Percentiles rank a stretch among this genome's conserved stretches.
Evolutionary conservation across 805 yeast genomes (phyloP).

Genomic region (Candida methanosorbosa): DNA sequence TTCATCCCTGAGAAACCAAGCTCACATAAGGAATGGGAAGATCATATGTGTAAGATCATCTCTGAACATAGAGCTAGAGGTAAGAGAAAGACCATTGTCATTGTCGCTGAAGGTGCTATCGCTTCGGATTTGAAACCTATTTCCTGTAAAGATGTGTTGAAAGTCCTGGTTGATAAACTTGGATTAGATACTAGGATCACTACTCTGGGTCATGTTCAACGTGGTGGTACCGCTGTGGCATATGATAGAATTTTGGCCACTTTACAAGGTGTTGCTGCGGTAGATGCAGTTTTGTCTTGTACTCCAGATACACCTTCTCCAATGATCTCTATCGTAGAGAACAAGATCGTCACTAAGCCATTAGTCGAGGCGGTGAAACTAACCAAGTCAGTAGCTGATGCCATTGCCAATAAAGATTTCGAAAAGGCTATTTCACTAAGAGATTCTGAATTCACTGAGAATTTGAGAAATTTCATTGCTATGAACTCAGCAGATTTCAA

Average conservation of each 20-base stretch:
- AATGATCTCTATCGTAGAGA: slow-evolving; percentile 83
- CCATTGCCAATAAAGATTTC: slow-evolving; percentile 73
- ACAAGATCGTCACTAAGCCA: slow-evolving; percentile 77
- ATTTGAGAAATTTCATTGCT: slow-evolving; percentile 61
- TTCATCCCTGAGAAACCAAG: slow-evolving; percentile 95
- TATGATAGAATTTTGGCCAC: slow-evolving; percentile 89
- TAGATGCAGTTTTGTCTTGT: slow-evolving; percentile 79
- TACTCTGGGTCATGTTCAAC: slow-evolving; percentile 93
- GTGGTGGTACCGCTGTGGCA: slow-evolving; percentile 98
- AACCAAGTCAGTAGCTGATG: slow-evolving; percentile 85
- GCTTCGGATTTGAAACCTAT: slow-evolving; percentile 75
- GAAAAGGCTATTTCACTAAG: slow-evolving; percentile 80
- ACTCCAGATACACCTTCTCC: slow-evolving; percentile 93
- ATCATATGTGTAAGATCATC: slow-evolving; percentile 68
- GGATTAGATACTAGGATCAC: slow-evolving; percentile 95
- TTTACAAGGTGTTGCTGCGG: slow-evolving; percentile 96
- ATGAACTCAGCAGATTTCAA: slow-evolving; percentile 64
- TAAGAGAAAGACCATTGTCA: slow-evolving; percentile 88
- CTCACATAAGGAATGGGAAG: slow-evolving; percentile 63
- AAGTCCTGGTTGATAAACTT: slow-evolving; percentile 63
- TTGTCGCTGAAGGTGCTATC: slow-evolving; percentile 97
- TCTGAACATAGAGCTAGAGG: slow-evolving; percentile 77
- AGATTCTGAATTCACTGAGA: slow-evolving; percentile 82
- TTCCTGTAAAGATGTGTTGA: slow-evolving; percentile 70
- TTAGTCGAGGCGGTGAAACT: slow-evolving; percentile 83